Base-by-base conservation (phyloP, 2,329 filamentous ascomycete species). In the Colletotrichum orchidophilum region DNA sequence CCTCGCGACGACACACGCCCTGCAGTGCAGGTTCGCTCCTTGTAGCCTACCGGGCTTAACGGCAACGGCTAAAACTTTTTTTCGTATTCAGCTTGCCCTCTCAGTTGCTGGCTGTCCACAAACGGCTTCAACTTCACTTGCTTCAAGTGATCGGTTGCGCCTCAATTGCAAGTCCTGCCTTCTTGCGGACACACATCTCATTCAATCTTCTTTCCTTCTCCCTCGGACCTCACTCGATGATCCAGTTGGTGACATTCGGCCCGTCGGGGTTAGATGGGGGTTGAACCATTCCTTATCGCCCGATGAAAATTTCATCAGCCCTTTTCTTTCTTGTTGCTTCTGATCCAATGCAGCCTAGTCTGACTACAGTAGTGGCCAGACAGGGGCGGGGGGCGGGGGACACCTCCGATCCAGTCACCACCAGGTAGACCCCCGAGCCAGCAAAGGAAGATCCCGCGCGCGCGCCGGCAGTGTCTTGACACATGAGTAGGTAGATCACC, bases 261-360 rank as follows among this genome's bases (percentile, higher is more conserved):
- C 64, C 64, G 64, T 54, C 59, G 58, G 42, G n/a, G 39, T 24
- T 24, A 27, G 8, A 49, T 31, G 31, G 52, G n/a, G 26, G 15
- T 18, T 49, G 31, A 54, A 33, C n/a, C 53, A 58, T 26, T 63
- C 53, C 55, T 71, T 68, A 63, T 68, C 53, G 64, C 58, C 53
- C 42, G 58, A 63, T 63, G 52, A 29, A 46, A 58, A 63, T 42
- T 13, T 54, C 58, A 49, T 54, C 52, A 54, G 58, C 15, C 42
- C 35, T 52, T 52, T 52, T 15, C n/a, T 21, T 24, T n/a, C 53
- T 58, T 33, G 11, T n/a, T 46, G 39, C 63, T 54, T 53, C 21
- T 66, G 33, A 68, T 63, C 58, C 52, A 63, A 59, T 39, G 52
- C 21, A 71, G 64, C 33, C 58, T 66, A 68, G 68, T 52, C 64